These are phyloP conservation scores for Aspergillus bridgeri DNA, from an alignment of 495 filamentous ascomycete genomes.

Conservation along the genomic window DNA sequence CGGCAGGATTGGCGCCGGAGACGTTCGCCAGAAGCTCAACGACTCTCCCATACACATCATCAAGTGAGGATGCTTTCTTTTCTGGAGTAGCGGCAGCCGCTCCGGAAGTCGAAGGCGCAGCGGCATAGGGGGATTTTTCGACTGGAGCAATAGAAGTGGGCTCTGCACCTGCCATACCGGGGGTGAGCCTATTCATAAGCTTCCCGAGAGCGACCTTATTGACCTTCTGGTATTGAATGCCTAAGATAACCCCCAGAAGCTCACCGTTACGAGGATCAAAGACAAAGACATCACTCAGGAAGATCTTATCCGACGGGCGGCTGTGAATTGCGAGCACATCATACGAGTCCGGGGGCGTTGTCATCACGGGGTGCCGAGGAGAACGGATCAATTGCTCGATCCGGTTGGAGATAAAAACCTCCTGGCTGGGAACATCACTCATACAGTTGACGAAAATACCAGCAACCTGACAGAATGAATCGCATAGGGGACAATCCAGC, in stretches of 20 bases:
- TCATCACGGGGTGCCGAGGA: conserved; percentile 26
- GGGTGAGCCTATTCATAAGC: conserved; percentile 18
- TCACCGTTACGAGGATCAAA: conserved; percentile 41
- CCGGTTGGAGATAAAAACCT: conserved; percentile 49
- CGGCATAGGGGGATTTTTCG: too few species aligned
- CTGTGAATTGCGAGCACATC: conserved; percentile 44
- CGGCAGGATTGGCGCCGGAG: conserved; percentile 39
- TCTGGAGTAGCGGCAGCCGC: too few species aligned
- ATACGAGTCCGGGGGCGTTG: conserved; percentile 31
- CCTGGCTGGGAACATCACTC: conserved; percentile 33
- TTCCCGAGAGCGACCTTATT: conserved; percentile 42
- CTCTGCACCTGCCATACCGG: neutral
- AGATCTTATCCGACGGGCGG: conserved; percentile 31
- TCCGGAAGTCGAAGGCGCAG: too few species aligned
- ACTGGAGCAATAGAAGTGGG: neutral
- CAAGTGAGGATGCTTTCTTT: neutral
- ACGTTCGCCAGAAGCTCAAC: conserved; percentile 19
- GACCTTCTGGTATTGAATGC: conserved; percentile 46
- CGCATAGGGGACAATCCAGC: conserved; percentile 35
- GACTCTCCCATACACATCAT: too few species aligned
- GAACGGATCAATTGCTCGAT: conserved; percentile 48
- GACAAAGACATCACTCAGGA: conserved; percentile 49
- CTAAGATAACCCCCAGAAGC: conserved; percentile 47
- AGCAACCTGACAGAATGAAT: conserved; percentile 49
- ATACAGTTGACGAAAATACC: conserved; percentile 53